Conservation (phyloP, 768 basidiomycete genomes). For the Piloderma croceum region DNA sequence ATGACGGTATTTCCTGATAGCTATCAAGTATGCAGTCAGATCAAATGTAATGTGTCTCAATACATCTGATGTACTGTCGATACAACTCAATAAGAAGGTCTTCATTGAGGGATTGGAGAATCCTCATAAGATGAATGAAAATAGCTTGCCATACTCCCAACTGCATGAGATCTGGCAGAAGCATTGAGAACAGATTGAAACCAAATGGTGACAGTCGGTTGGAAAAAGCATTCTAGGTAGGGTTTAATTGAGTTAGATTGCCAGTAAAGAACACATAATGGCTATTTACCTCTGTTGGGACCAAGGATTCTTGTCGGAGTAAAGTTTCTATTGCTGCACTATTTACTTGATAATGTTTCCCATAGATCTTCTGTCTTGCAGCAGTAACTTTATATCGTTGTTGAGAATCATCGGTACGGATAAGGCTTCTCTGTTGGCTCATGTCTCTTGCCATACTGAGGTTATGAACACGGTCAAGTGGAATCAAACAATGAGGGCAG, state of each 20-base stretch:
- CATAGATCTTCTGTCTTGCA: constrained; percentile 23
- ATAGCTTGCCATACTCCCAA: constrained; percentile 33
- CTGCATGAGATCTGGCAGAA: constrained; percentile 33
- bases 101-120: constrained; percentile 16
- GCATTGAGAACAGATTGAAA: constrained; percentile 23
- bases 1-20: constrained; percentile 25
- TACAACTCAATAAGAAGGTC: constrained; percentile 19
- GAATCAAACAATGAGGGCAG: constrained; percentile 24
- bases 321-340: constrained; percentile 20
- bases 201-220: constrained; percentile 11
- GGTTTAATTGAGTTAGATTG: no score
- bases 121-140: constrained; percentile 29
- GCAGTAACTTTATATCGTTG: constrained; percentile 5
- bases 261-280: no score
- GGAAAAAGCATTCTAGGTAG: constrained; percentile 38
- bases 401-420: constrained; percentile 10
- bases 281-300: constrained; percentile 26
- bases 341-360: constrained; percentile 20
- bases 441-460: constrained; percentile 17
- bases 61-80: constrained; percentile 12
- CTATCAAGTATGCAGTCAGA: constrained; percentile 14
- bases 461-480: constrained; percentile 10
- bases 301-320: constrained; percentile 22
- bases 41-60: constrained; percentile 1
- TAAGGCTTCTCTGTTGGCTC: neutral